phyloP scores from a whole-genome alignment of 495 filamentous ascomycete genomes.

The Penicillium lividum region DNA sequence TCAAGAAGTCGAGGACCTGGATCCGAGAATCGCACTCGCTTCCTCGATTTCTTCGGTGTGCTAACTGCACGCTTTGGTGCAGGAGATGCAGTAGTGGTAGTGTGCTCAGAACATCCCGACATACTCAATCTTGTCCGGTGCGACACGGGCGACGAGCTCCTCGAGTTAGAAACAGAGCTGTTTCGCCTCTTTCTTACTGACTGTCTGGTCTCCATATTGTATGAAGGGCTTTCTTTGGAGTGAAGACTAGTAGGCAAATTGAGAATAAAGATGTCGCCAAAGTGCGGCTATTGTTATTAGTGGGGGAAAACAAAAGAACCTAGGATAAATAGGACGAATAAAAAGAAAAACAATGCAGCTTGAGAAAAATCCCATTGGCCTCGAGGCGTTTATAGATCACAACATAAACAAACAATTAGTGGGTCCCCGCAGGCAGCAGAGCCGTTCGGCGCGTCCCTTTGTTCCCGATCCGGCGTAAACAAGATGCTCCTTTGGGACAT shows the following conservation, averaged over 20 bases:
- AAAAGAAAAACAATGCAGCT: constrained; percentile 15
- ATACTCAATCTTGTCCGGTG: constrained; percentile 22
- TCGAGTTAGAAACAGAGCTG: constrained; percentile 26
- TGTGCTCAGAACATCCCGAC: neutral
- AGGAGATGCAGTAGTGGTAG: neutral
- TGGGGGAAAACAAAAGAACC: constrained; percentile 4
- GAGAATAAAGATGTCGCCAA: constrained; percentile 2
- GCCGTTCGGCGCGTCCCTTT: constrained; percentile 19
- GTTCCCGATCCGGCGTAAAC: constrained; percentile 30
- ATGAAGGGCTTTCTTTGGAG: neutral
- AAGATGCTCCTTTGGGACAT: constrained; percentile 25
- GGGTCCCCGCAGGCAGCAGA: constrained; percentile 26
- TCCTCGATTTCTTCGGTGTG: constrained; percentile 47
- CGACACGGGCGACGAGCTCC: constrained; percentile 22
- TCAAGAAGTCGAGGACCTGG: constrained; percentile 54
- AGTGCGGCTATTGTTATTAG: neutral
- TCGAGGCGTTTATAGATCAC: constrained; percentile 27
- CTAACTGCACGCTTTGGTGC: constrained; percentile 9
- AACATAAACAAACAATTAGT: constrained; percentile 34
- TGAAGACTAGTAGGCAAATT: neutral
- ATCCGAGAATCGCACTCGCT: constrained; percentile 73
- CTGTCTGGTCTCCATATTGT: constrained; percentile 34
- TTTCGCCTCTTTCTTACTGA: constrained; percentile 33
- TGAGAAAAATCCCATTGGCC: constrained; percentile 10
- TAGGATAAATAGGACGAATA: constrained; percentile 1